These are phyloP conservation scores for Simmondsia chinensis DNA, from an alignment of 148 eudicot species.

Conservation along the genomic window DNA sequence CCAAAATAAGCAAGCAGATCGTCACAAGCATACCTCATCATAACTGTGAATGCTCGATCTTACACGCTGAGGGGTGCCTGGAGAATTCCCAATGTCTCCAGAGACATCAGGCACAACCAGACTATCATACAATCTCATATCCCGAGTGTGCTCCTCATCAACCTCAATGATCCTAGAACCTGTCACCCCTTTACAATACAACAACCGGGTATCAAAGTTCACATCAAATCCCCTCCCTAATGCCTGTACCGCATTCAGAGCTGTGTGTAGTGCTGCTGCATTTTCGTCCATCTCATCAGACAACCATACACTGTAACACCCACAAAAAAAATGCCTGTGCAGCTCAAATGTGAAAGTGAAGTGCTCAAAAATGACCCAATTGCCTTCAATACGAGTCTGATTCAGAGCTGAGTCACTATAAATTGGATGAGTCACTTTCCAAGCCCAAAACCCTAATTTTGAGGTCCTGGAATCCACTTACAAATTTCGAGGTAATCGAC, in stretches of 20 bases:
- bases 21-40: conserved; percentile 43
- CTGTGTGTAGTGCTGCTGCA: conserved; percentile 76
- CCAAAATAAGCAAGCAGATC: background rate
- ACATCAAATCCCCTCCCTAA: conserved; percentile 90
- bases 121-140: conserved; percentile 50
- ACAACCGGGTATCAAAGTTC: conserved; percentile 78
- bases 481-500: conserved; percentile 2
- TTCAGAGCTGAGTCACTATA: conserved; percentile 10
- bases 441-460: conserved; percentile 20
- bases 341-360: background rate
- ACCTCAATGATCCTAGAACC: conserved; percentile 77
- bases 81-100: conserved; percentile 40
- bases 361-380: conserved; percentile 1
- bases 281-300: conserved; percentile 63
- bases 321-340: background rate
- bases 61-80: conserved; percentile 32
- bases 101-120: conserved; percentile 59
- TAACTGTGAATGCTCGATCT: conserved; percentile 53
- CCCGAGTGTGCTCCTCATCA: conserved; percentile 60
- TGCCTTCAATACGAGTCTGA: background rate
- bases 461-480: background rate
- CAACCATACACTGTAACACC: conserved; percentile 9
- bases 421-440: conserved; percentile 4
- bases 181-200: conserved; percentile 72
- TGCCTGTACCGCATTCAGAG: conserved; percentile 68